Evolutionary conservation across 2,329 filamentous ascomycete genomes (phyloP).

Genomic region (Aspergillus hiratsukae): DNA sequence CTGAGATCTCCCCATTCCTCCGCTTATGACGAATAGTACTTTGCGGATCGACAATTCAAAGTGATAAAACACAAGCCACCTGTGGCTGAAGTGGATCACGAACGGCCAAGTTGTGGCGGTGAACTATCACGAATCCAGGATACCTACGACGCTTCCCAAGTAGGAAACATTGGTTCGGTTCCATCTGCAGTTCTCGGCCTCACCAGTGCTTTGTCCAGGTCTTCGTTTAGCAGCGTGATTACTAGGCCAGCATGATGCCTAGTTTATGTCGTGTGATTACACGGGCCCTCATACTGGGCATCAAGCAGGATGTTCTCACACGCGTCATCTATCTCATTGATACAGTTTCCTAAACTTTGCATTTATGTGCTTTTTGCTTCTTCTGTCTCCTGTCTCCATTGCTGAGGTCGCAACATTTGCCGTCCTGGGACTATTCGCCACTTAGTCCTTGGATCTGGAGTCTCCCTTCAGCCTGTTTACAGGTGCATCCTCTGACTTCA

Average conservation of each 20-base stretch:
- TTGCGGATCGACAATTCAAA: neutral
- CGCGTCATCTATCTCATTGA: neutral
- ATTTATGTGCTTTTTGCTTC: neutral
- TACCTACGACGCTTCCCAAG: slow-evolving; percentile 1
- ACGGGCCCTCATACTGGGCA: neutral
- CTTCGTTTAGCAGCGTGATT: neutral
- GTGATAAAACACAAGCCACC: slow-evolving; percentile 8
- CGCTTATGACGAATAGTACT: neutral
- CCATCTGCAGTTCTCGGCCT: neutral
- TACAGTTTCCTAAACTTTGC: neutral
- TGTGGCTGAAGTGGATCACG: slow-evolving; percentile 9
- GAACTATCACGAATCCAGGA: neutral
- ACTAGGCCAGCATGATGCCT: neutral
- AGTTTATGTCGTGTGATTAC: neutral
- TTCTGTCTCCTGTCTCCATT: neutral
- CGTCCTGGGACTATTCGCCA: neutral
- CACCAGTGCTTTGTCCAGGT: neutral
- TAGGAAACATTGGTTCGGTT: neutral
- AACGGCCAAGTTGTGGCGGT: slow-evolving; percentile 14
- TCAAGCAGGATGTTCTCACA: neutral
- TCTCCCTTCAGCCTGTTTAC: neutral
- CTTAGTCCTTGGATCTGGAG: neutral
- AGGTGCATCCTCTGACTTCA: neutral
- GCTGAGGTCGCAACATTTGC: neutral
- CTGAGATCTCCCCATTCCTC: neutral